Evolutionary conservation across 305 asterid species (phyloP).

Genomic region (Euphrasia arctica): DNA sequence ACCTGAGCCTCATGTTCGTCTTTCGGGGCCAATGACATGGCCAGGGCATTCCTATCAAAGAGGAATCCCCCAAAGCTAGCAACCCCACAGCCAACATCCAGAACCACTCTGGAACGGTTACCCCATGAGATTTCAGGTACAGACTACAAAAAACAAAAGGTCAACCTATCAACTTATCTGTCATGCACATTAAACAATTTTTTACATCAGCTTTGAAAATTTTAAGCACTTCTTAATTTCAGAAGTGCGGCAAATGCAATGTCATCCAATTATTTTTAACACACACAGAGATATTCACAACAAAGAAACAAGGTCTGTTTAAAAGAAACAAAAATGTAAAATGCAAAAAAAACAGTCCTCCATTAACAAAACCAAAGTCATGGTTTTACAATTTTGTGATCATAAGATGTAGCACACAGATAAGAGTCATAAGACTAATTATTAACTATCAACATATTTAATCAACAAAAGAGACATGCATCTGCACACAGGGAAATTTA

Average conservation of each 20-base stretch:
- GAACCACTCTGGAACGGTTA: constrained; percentile 81
- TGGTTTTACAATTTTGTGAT: background rate
- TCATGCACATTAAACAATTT: background rate
- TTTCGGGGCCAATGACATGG: constrained; percentile 84
- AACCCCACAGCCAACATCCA: constrained; percentile 89
- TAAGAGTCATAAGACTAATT: no score
- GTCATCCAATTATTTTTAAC: background rate
- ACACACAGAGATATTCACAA: background rate
- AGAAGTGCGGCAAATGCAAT: background rate
- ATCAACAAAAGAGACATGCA: background rate
- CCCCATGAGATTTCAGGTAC: constrained; percentile 87
- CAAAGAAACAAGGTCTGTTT: background rate
- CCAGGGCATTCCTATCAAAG: constrained; percentile 65
- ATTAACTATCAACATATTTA: background rate
- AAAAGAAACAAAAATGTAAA: no score
- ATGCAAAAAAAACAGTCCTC: background rate
- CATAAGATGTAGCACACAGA: background rate
- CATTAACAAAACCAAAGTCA: background rate
- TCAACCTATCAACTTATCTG: background rate
- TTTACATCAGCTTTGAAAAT: background rate
- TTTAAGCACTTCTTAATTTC: background rate
- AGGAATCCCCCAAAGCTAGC: constrained; percentile 88
- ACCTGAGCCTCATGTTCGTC: constrained; percentile 87
- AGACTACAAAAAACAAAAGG: constrained; percentile 42
- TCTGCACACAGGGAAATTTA: background rate